Evolutionary conservation across 2,329 filamentous ascomycete genomes (phyloP), one percentile per base, ranked within the genome.

Genomic region (Penicillium sclerotigenum): DNA sequence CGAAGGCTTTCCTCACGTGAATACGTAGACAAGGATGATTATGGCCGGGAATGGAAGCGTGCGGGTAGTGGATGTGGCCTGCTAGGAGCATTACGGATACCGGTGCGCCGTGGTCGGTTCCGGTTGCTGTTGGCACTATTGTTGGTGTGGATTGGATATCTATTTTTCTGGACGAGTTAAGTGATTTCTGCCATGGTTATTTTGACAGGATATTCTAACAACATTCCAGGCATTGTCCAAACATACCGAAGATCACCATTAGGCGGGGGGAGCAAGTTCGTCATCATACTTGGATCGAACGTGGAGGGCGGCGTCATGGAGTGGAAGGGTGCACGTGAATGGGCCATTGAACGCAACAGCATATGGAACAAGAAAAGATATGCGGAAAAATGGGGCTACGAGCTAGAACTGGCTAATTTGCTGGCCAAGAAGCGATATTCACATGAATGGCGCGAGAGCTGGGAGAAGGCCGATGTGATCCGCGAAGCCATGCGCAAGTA

Each of bases 401-500:
- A 97, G 59, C 79, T 99, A 56, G 94, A 99, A 73, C 88, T 97
- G 70, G 91, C 96, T 64, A 95, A 99, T 73, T 96, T 99, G 92
- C 93, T 91, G 78, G 96, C 92, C 52, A 96, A 97, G 83, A 97
- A 97, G 78, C 87, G 92, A 63, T 99, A 99, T 72, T 93, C 94
- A 28, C 94, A 99, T 76, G 94, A 99, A 76, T 99, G 94, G 94
- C 85, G 94, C 68, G 94, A 99, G 77, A 95, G 93, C 73, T 99
- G 94, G 94, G 94, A 99, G 77, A 99, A 97, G 80, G 92, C 97
- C 59, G 94, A 99, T 73, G 91, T 91, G 40, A 86, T 99, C 67
- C 86, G 93, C 58, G 89, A 90, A 59, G 87, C 88, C 42, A 87
- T 99, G 82, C 85, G 87, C 71, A 97, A 97, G 73, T 97, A 97